Evolutionary conservation across 148 eudicot genomes (phyloP), one percentile per base, ranked within the genome.

Genomic region (Chenopodium suecicum): DNA sequence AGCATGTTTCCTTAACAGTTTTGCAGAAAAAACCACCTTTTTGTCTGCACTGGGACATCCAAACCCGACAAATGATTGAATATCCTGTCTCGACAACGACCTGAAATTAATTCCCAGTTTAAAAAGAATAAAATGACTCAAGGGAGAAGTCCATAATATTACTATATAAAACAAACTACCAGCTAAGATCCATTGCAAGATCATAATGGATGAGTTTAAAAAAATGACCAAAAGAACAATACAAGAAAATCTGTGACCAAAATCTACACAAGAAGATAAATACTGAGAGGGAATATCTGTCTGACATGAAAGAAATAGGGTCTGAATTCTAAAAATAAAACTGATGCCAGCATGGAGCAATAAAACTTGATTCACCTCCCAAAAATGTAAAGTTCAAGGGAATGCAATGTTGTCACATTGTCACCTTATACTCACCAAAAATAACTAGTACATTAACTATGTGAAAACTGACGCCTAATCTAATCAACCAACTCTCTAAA

Each of bases 41-140:
- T 89, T 96, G 85, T 96, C 99, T 41, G 89, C 73, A 83, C 90
- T 96, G 73, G 98, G 90, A 84, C 99, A 96, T 84, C 99, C 99
- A 86, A 90, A 88, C 75, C 99, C 99, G 74, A 96, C 99, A 87
- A 96, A 83, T 79, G 88, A 50, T 86, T 94, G 98, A 77, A 96
- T 91, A 90, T 96, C 98, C 72, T 91, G 92, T 86, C 99, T 91
- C 41, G 93, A 90, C 87, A 96, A 75, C 66, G 94, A 90, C 98
- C 99, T 96, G 98, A 87, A 94, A 92, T 82, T 29, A 84, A 86
- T 67, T 80, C 37, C 66, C 78, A 77, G 77, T 75, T 82, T 81
- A 86, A 31, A 78, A 34, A 64, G 64, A 82, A 32, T 34, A 82
- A 44, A 31, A 64, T 62, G 65, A 63, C 25, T 32, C 46, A 20